Base-by-base conservation (phyloP, 2,329 filamentous ascomycete genomes). In the Beauveria brongniartii region DNA sequence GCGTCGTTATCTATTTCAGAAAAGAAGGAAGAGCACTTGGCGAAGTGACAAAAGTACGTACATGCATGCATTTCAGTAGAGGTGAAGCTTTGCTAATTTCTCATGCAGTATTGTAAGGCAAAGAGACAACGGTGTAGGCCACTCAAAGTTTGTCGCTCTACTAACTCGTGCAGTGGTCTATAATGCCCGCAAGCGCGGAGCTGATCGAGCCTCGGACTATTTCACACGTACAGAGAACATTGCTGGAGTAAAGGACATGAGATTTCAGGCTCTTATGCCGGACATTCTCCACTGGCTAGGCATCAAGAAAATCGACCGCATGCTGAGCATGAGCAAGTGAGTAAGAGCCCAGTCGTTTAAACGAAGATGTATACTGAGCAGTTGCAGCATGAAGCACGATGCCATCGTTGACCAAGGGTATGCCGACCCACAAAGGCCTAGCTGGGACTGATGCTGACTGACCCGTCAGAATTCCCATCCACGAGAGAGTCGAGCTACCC, bases 151-250 rank as follows among this genome's bases (percentile, higher is more conserved):
- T 18, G 5, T 28, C 5, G 22, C n/a, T 22, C 12, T 9, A 28
- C 16, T 22, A 37, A 34, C 41, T 59, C 53, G 37, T 56, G 46
- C 63, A 72, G 81, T 87, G 63, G 84, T 87, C 52, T 88, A 93
- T 79, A 94, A 93, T 71, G 89, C 89, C 55, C 81, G 88, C 65
- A 94, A 93, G 77, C 86, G 89, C 68, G 89, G 89, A 65, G 83
- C 85, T 65, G 89, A 92, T 74, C 84, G 84, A 62, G 92, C 92
- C 24, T 93, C 89, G 68, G 91, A 96, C 73, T 97, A 97, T 77
- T 97, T 97, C 79, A 89, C 93, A 76, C 83, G 94, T 61, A 97
- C 93, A n/a, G 93, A 97, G 75, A 96, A 97, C 72, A 95, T 99
- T 72, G 94, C 94, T 9, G 94, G 94, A 63, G 93, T 97, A 66